These are phyloP conservation scores for Draba incana DNA, from an alignment of 345 rosid species.

Conservation along the genomic window DNA sequence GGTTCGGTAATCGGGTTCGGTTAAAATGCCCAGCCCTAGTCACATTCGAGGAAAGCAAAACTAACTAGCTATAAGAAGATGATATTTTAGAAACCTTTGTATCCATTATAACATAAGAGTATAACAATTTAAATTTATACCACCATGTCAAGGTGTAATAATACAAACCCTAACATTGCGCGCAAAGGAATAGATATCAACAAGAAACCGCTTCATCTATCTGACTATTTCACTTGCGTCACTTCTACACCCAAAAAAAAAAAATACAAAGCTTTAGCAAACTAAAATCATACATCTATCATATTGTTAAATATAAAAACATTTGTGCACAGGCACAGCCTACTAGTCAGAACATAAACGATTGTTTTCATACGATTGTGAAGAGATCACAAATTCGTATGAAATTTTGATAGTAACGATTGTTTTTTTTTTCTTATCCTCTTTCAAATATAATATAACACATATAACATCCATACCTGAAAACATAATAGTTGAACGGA, in stretches of 20 bases:
- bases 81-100: background rate
- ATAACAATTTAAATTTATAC: background rate
- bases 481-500: slow-evolving; percentile 9
- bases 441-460: too few species aligned
- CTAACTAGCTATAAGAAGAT: too few species aligned
- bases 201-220: background rate
- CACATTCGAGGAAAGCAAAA: too few species aligned
- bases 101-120: background rate
- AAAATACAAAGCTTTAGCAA: slow-evolving; percentile 3
- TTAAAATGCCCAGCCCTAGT: too few species aligned
- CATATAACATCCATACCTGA: background rate
- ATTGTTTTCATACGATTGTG: too few species aligned
- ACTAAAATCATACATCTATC: background rate
- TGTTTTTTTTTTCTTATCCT: too few species aligned
- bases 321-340: too few species aligned
- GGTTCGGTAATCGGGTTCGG: too few species aligned
- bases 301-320: too few species aligned
- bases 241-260: slow-evolving; percentile 4
- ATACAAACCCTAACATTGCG: background rate
- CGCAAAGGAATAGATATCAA: background rate
- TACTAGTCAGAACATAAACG: too few species aligned
- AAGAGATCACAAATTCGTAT: background rate
- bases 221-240: background rate
- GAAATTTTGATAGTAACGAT: background rate
- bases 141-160: background rate